phyloP scores from a whole-genome alignment of 768 basidiomycete species.

The Lentinula raphanica region DNA sequence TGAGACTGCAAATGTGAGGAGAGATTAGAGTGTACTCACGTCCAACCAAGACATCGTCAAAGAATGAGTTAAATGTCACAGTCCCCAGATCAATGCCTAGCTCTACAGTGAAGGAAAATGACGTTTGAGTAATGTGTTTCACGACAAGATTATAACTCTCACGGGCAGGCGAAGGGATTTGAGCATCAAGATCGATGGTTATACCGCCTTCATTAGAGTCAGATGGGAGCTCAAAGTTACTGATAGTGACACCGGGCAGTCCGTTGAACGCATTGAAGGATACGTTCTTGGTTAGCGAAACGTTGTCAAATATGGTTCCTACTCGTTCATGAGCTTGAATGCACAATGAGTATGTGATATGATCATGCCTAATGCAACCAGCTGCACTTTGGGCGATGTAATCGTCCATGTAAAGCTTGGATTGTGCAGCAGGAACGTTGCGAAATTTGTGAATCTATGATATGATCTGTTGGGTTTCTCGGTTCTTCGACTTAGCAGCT shows the following conservation, averaged over 20 bases:
- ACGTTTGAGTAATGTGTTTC: constrained; percentile 12
- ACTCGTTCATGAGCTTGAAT: not conserved
- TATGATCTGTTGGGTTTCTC: not conserved
- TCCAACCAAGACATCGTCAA: constrained; percentile 50
- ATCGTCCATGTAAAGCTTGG: constrained; percentile 66
- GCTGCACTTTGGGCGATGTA: constrained; percentile 55
- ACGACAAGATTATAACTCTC: constrained; percentile 21
- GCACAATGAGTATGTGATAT: not conserved
- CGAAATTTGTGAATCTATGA: constrained; percentile 57
- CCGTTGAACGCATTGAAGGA: constrained; percentile 68
- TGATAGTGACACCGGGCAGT: constrained; percentile 65
- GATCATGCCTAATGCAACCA: constrained; percentile 43
- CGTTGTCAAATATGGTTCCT: constrained; percentile 63
- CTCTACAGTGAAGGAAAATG: constrained; percentile 33
- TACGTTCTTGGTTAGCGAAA: constrained; percentile 54
- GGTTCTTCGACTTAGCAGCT: too few species aligned
- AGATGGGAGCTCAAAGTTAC: constrained; percentile 63
- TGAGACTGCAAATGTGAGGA: not conserved
- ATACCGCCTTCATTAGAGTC: constrained; percentile 69
- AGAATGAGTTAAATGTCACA: constrained; percentile 58
- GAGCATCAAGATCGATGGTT: constrained; percentile 60
- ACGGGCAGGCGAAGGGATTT: constrained; percentile 65
- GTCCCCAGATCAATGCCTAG: constrained; percentile 66
- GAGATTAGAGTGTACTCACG: constrained; percentile 43
- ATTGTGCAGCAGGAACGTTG: constrained; percentile 60